Evolutionary conservation across 345 rosid species (phyloP).

Genomic region (Acer saccharum): DNA sequence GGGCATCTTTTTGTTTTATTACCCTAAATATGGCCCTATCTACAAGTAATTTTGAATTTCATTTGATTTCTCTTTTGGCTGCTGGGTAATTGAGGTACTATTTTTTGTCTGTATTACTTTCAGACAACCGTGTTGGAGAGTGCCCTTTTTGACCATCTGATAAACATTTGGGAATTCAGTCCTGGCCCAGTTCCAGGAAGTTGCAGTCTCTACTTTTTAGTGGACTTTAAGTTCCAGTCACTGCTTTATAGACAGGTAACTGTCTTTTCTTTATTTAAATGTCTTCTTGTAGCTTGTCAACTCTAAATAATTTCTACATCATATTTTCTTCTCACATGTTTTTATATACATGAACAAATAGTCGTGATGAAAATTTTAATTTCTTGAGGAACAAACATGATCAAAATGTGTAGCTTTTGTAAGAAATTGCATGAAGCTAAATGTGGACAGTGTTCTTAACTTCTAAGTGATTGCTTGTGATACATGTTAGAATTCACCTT

Average conservation of each 20-base stretch:
- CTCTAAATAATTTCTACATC: not conserved
- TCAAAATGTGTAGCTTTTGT: no score
- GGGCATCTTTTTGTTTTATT: not conserved
- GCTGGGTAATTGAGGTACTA: not conserved
- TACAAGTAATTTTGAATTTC: not conserved
- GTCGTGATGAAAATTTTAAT: not conserved
- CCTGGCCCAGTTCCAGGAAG: slow-evolving; percentile 90
- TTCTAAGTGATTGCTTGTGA: not conserved
- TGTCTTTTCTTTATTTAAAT: not conserved
- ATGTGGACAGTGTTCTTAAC: not conserved
- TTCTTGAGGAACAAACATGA: not conserved
- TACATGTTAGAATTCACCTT: not conserved
- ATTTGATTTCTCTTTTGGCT: not conserved
- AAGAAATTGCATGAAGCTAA: no score
- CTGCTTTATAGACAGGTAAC: slow-evolving; percentile 94
- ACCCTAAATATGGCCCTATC: not conserved
- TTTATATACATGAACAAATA: not conserved
- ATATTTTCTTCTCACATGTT: not conserved
- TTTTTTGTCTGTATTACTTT: slow-evolving; percentile 26
- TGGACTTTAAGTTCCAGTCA: slow-evolving; percentile 91
- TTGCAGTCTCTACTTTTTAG: slow-evolving; percentile 69
- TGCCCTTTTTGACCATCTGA: slow-evolving; percentile 81
- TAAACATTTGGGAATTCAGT: slow-evolving; percentile 88
- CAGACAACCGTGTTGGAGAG: slow-evolving; percentile 87
- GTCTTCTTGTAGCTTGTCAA: not conserved